Conservation (phyloP, 371 early-diverging fungal genomes). For the Thermomucor indicae-seudaticae region DNA sequence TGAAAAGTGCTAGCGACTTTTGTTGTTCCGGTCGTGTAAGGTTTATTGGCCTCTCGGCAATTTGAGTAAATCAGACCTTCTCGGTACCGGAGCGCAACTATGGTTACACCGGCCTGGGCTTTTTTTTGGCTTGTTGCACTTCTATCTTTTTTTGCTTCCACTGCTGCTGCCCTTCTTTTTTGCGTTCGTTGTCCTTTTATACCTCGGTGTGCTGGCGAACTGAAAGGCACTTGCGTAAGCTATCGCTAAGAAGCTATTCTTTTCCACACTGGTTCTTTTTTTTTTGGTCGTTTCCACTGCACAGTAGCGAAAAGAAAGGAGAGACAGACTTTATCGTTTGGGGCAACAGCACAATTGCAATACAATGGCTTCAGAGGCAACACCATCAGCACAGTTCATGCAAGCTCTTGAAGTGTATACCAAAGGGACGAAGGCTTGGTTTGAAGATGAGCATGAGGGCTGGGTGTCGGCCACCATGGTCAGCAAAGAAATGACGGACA, state of each 20-base stretch:
- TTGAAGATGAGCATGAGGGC: constrained; percentile 82
- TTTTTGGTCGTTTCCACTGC: neutral
- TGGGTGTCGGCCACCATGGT: constrained; percentile 76
- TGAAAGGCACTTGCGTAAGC: too few relatives aligned
- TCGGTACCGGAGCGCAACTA: too few relatives aligned
- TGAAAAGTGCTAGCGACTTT: too few relatives aligned
- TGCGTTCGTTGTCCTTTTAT: too few relatives aligned
- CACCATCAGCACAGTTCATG: constrained; percentile 31
- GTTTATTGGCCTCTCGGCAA: too few relatives aligned
- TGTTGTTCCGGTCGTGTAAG: too few relatives aligned
- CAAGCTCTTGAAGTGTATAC: constrained; percentile 61
- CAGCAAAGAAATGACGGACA: constrained; percentile 52
- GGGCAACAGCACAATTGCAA: neutral
- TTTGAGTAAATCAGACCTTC: too few relatives aligned
- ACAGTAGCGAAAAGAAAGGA: neutral
- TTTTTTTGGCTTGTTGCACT: too few relatives aligned
- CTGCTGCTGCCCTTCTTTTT: too few relatives aligned
- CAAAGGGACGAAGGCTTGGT: constrained; percentile 84
- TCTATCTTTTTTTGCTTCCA: too few relatives aligned
- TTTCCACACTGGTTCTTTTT: neutral
- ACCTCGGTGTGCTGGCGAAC: too few relatives aligned
- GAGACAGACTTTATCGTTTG: constrained; percentile 1
- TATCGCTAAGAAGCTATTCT: neutral
- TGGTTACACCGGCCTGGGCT: too few relatives aligned
- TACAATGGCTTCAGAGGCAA: constrained; percentile 14